These are phyloP conservation scores for Emericellopsis terricola DNA, from an alignment of 495 filamentous ascomycete species.

Conservation along the genomic window DNA sequence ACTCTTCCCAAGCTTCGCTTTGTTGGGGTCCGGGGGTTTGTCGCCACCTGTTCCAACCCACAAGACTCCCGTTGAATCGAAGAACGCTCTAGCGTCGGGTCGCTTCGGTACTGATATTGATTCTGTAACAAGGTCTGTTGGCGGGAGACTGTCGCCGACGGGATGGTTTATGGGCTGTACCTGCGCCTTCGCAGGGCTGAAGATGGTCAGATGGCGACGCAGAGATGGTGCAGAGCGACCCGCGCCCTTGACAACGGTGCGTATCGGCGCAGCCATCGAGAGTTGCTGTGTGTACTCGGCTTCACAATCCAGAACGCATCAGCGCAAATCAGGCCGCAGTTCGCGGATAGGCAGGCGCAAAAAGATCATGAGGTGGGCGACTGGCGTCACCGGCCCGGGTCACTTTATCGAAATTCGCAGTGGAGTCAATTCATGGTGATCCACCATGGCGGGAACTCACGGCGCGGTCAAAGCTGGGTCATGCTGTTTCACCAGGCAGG, in stretches of 20 bases:
- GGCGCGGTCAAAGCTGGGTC: background rate
- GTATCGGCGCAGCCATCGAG: slow-evolving; percentile 3
- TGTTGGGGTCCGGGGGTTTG: slow-evolving; percentile 44
- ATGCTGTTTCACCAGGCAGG: background rate
- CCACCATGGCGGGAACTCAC: background rate
- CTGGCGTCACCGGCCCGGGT: background rate
- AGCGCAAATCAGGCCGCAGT: background rate
- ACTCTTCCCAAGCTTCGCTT: slow-evolving; percentile 83
- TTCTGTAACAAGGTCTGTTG: background rate
- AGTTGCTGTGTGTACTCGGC: slow-evolving; percentile 1
- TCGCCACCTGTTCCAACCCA: slow-evolving; percentile 5
- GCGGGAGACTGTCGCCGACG: background rate
- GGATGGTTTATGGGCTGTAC: background rate
- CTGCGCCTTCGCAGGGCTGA: slow-evolving; percentile 2
- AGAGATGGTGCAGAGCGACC: background rate
- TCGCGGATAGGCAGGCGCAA: background rate
- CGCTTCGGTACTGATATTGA: background rate
- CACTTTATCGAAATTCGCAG: too few species aligned
- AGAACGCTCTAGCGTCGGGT: background rate
- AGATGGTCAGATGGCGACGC: slow-evolving; percentile 1
- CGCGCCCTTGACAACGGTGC: slow-evolving; percentile 1
- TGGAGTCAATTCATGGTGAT: too few species aligned
- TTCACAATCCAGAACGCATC: background rate
- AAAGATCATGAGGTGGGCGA: background rate
- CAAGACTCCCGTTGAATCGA: slow-evolving; percentile 1